Conservation (phyloP, 2,329 filamentous ascomycete genomes). For the Pestalotiopsis sp. region DNA sequence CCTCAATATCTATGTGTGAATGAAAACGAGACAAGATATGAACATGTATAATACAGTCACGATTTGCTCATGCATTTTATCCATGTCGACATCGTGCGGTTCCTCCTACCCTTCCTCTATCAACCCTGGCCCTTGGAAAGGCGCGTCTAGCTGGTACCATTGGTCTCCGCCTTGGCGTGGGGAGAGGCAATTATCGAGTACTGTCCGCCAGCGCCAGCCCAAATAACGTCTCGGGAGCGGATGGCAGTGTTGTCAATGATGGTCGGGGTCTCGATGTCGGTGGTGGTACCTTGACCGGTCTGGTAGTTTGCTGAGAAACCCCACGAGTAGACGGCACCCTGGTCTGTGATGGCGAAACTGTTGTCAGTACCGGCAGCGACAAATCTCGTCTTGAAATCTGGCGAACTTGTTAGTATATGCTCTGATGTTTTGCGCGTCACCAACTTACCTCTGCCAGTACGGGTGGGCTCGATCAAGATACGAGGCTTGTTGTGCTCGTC, state of each 20-base stretch:
- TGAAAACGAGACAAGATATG: not conserved
- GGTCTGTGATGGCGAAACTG: conserved; percentile 68
- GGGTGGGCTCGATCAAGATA: conserved; percentile 69
- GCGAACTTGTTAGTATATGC: conserved; percentile 17
- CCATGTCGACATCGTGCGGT: not conserved
- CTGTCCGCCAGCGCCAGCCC: conserved; percentile 86
- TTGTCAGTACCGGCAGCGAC: conserved; percentile 72
- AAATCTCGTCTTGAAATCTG: conserved; percentile 51
- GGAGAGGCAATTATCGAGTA: conserved; percentile 66
- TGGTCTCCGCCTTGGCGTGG: conserved; percentile 5
- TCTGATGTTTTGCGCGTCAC: not conserved
- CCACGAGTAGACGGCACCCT: conserved; percentile 76
- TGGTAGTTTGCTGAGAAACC: conserved; percentile 82
- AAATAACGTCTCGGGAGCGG: conserved; percentile 71
- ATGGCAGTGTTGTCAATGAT: conserved; percentile 84
- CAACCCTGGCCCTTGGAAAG: not conserved
- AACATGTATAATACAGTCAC: not conserved
- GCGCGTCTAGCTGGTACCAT: conserved; percentile 6
- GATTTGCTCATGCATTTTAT: not conserved
- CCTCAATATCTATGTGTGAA: not conserved
- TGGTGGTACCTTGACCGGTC: conserved; percentile 75
- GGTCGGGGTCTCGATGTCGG: conserved; percentile 78
- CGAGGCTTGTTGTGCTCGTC: conserved; percentile 68
- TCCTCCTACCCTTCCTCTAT: not conserved
- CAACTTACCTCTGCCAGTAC: conserved; percentile 52